These are phyloP conservation scores for Candida anglica DNA, from an alignment of 805 yeast species.

Conservation along the genomic window DNA sequence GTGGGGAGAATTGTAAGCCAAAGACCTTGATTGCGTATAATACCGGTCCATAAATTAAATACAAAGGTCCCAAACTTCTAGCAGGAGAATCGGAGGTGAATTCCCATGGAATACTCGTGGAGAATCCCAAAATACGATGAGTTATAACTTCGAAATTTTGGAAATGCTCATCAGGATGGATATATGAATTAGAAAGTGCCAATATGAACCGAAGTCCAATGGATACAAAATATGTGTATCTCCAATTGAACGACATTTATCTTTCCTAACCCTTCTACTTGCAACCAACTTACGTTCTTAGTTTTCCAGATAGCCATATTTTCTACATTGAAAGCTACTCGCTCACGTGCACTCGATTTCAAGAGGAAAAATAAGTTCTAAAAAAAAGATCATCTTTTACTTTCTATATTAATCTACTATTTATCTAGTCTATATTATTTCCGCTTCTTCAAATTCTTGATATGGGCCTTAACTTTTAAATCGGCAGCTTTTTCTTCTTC, in stretches of 20 bases:
- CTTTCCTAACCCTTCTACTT: too few relatives aligned
- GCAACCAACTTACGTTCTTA: too few relatives aligned
- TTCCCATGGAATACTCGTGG: slow-evolving; percentile 76
- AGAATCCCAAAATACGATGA: slow-evolving; percentile 38
- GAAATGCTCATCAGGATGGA: slow-evolving; percentile 97
- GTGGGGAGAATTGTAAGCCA: slow-evolving; percentile 40
- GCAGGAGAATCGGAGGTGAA: slow-evolving; percentile 55
- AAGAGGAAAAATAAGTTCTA: too few relatives aligned
- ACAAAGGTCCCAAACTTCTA: slow-evolving; percentile 68
- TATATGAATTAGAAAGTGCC: slow-evolving; percentile 71
- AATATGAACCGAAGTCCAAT: slow-evolving; percentile 50
- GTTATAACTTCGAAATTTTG: slow-evolving; percentile 81
- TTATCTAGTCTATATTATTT: background rate
- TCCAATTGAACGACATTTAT: slow-evolving; percentile 33
- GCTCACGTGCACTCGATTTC: too few relatives aligned
- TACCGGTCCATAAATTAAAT: slow-evolving; percentile 67
- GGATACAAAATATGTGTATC: slow-evolving; percentile 41
- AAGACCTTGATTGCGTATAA: slow-evolving; percentile 29
- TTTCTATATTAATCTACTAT: background rate
- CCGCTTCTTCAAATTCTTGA: slow-evolving; percentile 5
- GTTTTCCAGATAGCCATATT: too few relatives aligned
- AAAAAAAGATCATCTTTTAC: too few relatives aligned
- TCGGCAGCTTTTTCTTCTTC: slow-evolving; percentile 2
- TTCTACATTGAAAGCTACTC: background rate
- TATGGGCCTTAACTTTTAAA: slow-evolving; percentile 3